A percentile compares a stretch with the other conserved stretches of the same genome.
These are phyloP conservation scores for Hypoxylon fuscum DNA, from an alignment of 495 filamentous ascomycete species.

Conservation along the genomic window DNA sequence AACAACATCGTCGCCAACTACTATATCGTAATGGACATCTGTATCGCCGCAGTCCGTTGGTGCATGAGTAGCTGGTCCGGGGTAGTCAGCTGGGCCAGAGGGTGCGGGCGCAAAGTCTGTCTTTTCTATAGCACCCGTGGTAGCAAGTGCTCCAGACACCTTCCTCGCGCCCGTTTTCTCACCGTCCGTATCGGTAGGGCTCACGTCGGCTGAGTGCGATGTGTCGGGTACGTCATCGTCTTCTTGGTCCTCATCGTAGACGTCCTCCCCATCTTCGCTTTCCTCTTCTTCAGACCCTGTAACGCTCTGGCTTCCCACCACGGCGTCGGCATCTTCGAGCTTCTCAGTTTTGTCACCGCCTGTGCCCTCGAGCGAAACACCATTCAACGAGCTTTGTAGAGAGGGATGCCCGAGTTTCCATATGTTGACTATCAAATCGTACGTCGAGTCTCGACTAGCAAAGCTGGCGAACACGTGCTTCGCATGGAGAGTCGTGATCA, in stretches of 20 bases:
- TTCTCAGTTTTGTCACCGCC: constrained; percentile 93
- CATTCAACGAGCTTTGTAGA: constrained; percentile 86
- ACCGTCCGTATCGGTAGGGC: constrained; percentile 68
- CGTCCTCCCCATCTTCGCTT: constrained; percentile 71
- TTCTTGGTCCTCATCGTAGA: constrained; percentile 82
- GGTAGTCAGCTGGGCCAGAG: constrained; percentile 70
- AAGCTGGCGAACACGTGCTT: constrained; percentile 96
- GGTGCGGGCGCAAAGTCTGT: constrained; percentile 60
- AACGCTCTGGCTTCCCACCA: constrained; percentile 51
- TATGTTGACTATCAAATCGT: constrained; percentile 95
- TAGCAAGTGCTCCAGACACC: constrained; percentile 65
- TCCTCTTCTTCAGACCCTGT: constrained; percentile 70
- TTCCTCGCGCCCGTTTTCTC: constrained; percentile 70
- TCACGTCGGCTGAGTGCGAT: constrained; percentile 68
- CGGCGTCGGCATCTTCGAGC: constrained; percentile 60
- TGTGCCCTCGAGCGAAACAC: constrained; percentile 78
- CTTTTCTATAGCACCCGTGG: constrained; percentile 61
- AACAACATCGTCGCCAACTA: constrained; percentile 85
- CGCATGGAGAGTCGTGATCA: constrained; percentile 94
- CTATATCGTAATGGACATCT: constrained; percentile 81
- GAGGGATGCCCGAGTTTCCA: constrained; percentile 97
- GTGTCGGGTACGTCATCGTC: constrained; percentile 67
- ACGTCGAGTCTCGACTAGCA: constrained; percentile 92
- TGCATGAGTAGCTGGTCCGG: constrained; percentile 82
- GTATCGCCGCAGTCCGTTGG: constrained; percentile 85